A percentile compares a stretch with the other conserved stretches of the same genome.
phyloP scores from a whole-genome alignment of 1,284 basidiomycete species.

The Coniferiporia sulphurascens region DNA sequence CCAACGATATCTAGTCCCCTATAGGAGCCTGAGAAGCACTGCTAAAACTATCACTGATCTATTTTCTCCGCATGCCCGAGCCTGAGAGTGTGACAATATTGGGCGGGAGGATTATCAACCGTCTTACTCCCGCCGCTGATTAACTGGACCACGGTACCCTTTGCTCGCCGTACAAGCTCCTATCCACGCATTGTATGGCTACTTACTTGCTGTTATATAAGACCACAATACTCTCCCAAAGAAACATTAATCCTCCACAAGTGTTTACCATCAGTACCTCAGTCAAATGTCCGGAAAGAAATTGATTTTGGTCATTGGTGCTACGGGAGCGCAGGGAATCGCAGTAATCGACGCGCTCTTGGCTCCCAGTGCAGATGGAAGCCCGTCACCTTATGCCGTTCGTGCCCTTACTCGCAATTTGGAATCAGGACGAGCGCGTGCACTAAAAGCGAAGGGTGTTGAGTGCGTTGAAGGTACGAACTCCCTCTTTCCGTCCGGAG shows the following conservation, averaged over 20 bases:
- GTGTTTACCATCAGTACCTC: background rate
- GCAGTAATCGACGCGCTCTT: slow-evolving; percentile 42
- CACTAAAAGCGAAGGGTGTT: slow-evolving; percentile 36
- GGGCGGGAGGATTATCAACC: background rate
- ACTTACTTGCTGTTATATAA: background rate
- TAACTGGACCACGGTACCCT: background rate
- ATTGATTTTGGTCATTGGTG: background rate
- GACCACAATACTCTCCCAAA: background rate
- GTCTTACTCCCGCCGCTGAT: background rate
- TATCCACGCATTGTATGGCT: background rate
- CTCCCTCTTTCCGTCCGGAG: slow-evolving; percentile 29
- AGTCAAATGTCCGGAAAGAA: background rate
- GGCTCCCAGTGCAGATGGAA: slow-evolving; percentile 32
- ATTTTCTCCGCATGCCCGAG: background rate
- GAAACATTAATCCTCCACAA: background rate
- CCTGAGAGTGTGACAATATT: background rate
- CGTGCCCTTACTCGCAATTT: slow-evolving; percentile 44
- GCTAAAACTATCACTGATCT: background rate
- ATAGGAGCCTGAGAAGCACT: background rate
- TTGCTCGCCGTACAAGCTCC: background rate
- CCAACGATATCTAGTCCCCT: background rate
- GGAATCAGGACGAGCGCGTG: slow-evolving; percentile 31
- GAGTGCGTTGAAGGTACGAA: slow-evolving; percentile 39
- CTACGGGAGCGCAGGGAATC: slow-evolving; percentile 34
- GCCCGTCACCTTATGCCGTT: slow-evolving; percentile 41